These are phyloP conservation scores for Arthrobotrys sinensis DNA, from an alignment of 2,329 filamentous ascomycete species.

Conservation along the genomic window DNA sequence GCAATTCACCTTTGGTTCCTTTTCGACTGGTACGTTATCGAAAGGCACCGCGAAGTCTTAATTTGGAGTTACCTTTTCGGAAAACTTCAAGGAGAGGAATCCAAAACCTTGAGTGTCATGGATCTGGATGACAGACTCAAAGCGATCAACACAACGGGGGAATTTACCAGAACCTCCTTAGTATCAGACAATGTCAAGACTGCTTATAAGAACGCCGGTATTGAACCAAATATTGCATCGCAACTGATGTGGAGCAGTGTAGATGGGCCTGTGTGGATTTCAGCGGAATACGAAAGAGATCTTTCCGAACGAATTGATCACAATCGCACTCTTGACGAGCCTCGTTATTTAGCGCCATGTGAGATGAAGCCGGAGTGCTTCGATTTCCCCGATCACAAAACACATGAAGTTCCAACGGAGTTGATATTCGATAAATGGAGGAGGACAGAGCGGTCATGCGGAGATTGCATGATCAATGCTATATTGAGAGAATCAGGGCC, in stretches of 20 bases:
- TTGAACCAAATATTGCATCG: slow-evolving; percentile 40
- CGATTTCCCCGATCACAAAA: not conserved
- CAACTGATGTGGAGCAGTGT: slow-evolving; percentile 40
- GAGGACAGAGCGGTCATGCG: slow-evolving; percentile 29
- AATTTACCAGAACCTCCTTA: slow-evolving; percentile 29
- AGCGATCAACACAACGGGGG: slow-evolving; percentile 29
- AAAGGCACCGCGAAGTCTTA: slow-evolving; percentile 43
- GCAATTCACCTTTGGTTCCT: slow-evolving; percentile 54
- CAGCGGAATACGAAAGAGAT: slow-evolving; percentile 38
- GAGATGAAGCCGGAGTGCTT: slow-evolving; percentile 39
- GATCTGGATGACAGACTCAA: not conserved
- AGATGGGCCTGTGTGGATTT: slow-evolving; percentile 51
- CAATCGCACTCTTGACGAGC: slow-evolving; percentile 25
- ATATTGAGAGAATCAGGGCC: slow-evolving; percentile 40
- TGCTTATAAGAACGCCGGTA: slow-evolving; percentile 27
- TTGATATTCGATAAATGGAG: slow-evolving; percentile 51
- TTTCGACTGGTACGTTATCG: slow-evolving; percentile 55
- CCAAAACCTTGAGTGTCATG: slow-evolving; percentile 18
- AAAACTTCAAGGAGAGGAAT: slow-evolving; percentile 31
- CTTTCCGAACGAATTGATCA: slow-evolving; percentile 30
- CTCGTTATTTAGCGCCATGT: slow-evolving; percentile 34
- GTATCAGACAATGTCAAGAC: not conserved
- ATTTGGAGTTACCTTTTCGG: slow-evolving; percentile 50
- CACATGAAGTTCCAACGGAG: slow-evolving; percentile 6
- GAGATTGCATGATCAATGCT: slow-evolving; percentile 55